phyloP scores from a whole-genome alignment of 805 yeast genomes.

The Ogataea nitratoaversa region DNA sequence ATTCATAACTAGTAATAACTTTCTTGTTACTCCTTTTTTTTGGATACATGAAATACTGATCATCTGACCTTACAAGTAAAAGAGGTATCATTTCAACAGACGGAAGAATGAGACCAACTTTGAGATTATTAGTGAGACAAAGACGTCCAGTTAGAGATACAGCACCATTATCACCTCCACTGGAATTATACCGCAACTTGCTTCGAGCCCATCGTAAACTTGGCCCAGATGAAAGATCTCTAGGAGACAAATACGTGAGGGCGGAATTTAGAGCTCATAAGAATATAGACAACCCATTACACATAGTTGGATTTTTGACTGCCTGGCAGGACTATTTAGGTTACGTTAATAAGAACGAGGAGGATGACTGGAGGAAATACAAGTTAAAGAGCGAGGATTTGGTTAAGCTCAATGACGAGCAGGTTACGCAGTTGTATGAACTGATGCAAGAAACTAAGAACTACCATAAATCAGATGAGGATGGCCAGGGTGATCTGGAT shows the following conservation, averaged over 20 bases:
- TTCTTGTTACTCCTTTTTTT: too few species aligned
- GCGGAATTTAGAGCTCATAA: slow-evolving; percentile 86
- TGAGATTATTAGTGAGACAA: slow-evolving; percentile 32
- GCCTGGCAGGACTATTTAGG: slow-evolving; percentile 88
- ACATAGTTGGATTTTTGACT: slow-evolving; percentile 87
- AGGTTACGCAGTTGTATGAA: slow-evolving; percentile 76
- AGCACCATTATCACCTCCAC: slow-evolving; percentile 71
- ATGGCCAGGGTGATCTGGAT: not conserved
- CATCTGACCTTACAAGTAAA: too few species aligned
- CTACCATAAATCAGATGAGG: slow-evolving; percentile 14
- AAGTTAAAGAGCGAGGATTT: slow-evolving; percentile 59
- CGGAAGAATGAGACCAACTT: slow-evolving; percentile 21
- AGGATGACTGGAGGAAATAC: slow-evolving; percentile 61
- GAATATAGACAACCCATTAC: slow-evolving; percentile 79
- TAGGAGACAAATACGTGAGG: slow-evolving; percentile 89
- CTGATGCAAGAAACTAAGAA: slow-evolving; percentile 65
- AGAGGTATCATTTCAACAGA: too few species aligned
- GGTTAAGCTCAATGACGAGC: slow-evolving; percentile 87
- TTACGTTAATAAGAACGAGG: slow-evolving; percentile 40
- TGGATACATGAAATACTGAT: too few species aligned
- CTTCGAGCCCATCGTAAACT: slow-evolving; percentile 73
- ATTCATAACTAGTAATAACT: too few species aligned
- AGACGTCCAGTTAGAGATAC: slow-evolving; percentile 24
- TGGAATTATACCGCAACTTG: slow-evolving; percentile 71
- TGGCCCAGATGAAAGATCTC: slow-evolving; percentile 63